These are phyloP conservation scores for Colletotrichum endophyticum DNA, from an alignment of 2,329 filamentous ascomycete genomes.

Conservation along the genomic window DNA sequence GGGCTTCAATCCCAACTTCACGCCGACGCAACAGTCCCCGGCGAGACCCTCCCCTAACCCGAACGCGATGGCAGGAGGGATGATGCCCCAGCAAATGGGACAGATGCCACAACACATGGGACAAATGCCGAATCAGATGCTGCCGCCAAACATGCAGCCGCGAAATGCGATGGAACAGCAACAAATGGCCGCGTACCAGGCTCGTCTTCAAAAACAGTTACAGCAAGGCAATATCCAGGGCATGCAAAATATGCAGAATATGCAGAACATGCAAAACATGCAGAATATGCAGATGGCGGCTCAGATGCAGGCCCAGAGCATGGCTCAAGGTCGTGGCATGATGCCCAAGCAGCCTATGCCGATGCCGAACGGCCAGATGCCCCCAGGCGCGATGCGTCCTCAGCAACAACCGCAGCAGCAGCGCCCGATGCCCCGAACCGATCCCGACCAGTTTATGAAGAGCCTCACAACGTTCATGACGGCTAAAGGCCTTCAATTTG, in stretches of 20 bases:
- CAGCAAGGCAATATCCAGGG: constrained; percentile 61
- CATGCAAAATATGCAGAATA: constrained; percentile 42
- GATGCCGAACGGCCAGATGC: constrained; percentile 62
- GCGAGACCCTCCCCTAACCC: constrained; percentile 60
- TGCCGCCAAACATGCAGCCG: constrained; percentile 40
- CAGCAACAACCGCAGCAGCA: constrained; percentile 45
- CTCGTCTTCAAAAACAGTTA: constrained; percentile 81
- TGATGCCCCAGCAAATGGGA: constrained; percentile 54
- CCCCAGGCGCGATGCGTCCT: constrained; percentile 52
- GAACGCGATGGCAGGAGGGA: constrained; percentile 57
- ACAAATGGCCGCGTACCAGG: constrained; percentile 78
- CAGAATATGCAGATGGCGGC: constrained; percentile 49
- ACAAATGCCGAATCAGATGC: constrained; percentile 37
- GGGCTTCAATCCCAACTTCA: constrained; percentile 64
- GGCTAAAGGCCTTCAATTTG: constrained; percentile 73
- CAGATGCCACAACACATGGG: constrained; percentile 47
- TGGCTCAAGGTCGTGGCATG: constrained; percentile 50
- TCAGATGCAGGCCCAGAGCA: constrained; percentile 54
- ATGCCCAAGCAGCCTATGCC: constrained; percentile 58
- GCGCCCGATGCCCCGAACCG: constrained; percentile 45
- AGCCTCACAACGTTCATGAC: constrained; percentile 80
- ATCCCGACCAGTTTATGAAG: constrained; percentile 75
- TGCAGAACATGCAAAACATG: constrained; percentile 44
- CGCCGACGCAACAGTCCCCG: constrained; percentile 60
- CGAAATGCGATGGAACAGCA: constrained; percentile 72